Evolutionary conservation across 2,329 filamentous ascomycete species (phyloP), one percentile per base, ranked within the genome.

Genomic region (Phoma herbarum): DNA sequence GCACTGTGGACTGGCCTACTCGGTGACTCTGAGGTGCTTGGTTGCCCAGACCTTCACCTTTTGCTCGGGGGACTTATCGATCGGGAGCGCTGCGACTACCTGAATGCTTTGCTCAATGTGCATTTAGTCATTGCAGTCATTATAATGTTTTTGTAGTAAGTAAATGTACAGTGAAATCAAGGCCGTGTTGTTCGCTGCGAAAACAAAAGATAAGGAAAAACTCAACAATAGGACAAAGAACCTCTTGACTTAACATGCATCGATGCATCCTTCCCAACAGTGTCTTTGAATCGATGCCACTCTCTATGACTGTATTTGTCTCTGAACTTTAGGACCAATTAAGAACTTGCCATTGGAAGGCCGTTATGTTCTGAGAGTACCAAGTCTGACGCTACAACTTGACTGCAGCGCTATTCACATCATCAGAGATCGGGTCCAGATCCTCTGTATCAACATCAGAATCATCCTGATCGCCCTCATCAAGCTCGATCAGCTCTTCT

Each of bases 311-410:
- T n/a, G n/a, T n/a, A n/a, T n/a, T n/a, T n/a, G n/a, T n/a, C n/a
- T n/a, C n/a, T n/a, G n/a, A n/a, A n/a, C n/a, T n/a, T n/a, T n/a
- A n/a, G n/a, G n/a, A n/a, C n/a, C n/a, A n/a, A n/a, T n/a, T n/a
- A n/a, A n/a, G n/a, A 18, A 18, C 31, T 1, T 35, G 14, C 9
- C 16, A 31, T 11, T 16, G 9, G 16, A 4, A 35, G 16, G 31
- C 31, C 16, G 6, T 35, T n/a, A 11, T 35, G 16, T n/a, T 35
- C 31, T 35, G n/a, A n/a, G n/a, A n/a, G n/a, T n/a, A n/a, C n/a
- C n/a, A n/a, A n/a, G n/a, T n/a, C n/a, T n/a, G 31, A n/a, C 9
- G 16, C 44, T 56, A 50, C 12, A 42, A 20, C 5, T 16, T 52
- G 8, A 52, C 26, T 33, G n/a, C 48, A 14, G 48, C 28, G 2